A percentile compares a stretch with the other conserved stretches of the same genome.
These are phyloP conservation scores for Pterula multifida DNA, from an alignment of 1,284 basidiomycete species.

Conservation along the genomic window DNA sequence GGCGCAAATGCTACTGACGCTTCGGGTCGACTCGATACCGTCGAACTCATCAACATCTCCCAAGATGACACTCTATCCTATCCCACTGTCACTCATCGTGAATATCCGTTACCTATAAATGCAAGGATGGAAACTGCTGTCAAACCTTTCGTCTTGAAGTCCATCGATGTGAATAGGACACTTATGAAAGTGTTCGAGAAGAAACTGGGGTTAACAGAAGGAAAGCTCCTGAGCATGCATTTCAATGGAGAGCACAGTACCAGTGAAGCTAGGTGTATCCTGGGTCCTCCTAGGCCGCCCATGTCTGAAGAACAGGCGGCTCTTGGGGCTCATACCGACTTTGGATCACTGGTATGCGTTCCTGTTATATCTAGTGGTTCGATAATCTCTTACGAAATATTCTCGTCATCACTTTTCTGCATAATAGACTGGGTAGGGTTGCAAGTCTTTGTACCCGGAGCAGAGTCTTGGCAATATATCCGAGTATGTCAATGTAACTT, in stretches of 20 bases:
- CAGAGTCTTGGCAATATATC: slow-evolving; percentile 55
- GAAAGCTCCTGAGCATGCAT: slow-evolving; percentile 37
- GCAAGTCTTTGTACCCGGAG: slow-evolving; percentile 54
- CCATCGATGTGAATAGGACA: slow-evolving; percentile 40
- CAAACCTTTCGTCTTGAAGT: slow-evolving; percentile 44
- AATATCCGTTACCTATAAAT: slow-evolving; percentile 42
- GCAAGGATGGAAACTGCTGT: slow-evolving; percentile 37
- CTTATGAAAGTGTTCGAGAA: slow-evolving; percentile 45
- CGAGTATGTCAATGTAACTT: slow-evolving; percentile 25
- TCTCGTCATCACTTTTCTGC: slow-evolving; percentile 32
- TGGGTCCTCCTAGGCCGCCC: slow-evolving; percentile 27
- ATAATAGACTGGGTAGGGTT: slow-evolving; percentile 63
- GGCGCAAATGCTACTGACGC: slow-evolving; percentile 14
- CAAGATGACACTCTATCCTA: slow-evolving; percentile 21
- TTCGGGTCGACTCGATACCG: slow-evolving; percentile 8
- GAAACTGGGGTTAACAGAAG: slow-evolving; percentile 39
- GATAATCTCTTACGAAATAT: not conserved
- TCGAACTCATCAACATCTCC: slow-evolving; percentile 13
- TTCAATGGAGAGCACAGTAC: slow-evolving; percentile 33
- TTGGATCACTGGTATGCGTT: slow-evolving; percentile 30
- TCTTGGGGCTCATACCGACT: slow-evolving; percentile 46
- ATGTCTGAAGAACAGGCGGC: slow-evolving; percentile 21
- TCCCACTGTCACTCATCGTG: slow-evolving; percentile 35
- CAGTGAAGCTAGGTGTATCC: slow-evolving; percentile 49
- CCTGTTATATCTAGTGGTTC: not conserved